Evolutionary conservation across 1,284 basidiomycete species (phyloP).

Genomic region (Ganoderma boninense): DNA sequence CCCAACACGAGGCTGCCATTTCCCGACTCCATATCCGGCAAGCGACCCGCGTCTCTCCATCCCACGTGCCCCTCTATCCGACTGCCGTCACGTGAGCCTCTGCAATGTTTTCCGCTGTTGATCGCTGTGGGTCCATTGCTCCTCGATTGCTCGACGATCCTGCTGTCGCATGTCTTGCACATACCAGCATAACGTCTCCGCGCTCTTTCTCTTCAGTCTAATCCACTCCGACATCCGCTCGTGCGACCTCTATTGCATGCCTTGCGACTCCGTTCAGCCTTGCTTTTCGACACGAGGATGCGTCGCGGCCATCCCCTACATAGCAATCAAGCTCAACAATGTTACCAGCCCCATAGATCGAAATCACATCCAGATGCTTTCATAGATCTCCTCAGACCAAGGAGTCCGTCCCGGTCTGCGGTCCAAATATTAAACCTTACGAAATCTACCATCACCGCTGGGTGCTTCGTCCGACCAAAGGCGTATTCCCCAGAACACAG

Average conservation of each 20-base stretch:
- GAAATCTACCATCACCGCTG: conserved; percentile 14
- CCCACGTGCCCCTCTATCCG: conserved; percentile 1
- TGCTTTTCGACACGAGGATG: background rate
- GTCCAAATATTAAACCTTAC: conserved; percentile 16
- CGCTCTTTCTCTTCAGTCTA: background rate
- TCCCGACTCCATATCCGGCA: conserved; percentile 7
- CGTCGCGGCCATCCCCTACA: background rate
- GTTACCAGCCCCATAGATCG: conserved; percentile 11
- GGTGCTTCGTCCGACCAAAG: conserved; percentile 13
- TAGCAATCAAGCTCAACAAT: conserved; percentile 17
- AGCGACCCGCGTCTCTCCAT: background rate
- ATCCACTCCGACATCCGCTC: background rate
- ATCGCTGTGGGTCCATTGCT: conserved; percentile 34
- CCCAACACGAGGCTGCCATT: conserved; percentile 35
- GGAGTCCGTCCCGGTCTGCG: conserved; percentile 10
- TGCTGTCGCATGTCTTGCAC: background rate
- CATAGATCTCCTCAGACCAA: background rate
- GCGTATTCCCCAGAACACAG: conserved; percentile 10
- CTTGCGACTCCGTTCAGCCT: background rate
- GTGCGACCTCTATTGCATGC: background rate
- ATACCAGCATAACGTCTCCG: background rate
- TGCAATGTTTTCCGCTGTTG: conserved; percentile 30
- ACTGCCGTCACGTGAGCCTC: conserved; percentile 30
- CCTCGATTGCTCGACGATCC: background rate
- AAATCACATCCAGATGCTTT: conserved; percentile 2